These are phyloP conservation scores for Xerocomellus intermedius DNA, from an alignment of 768 basidiomycete genomes.

Conservation along the genomic window DNA sequence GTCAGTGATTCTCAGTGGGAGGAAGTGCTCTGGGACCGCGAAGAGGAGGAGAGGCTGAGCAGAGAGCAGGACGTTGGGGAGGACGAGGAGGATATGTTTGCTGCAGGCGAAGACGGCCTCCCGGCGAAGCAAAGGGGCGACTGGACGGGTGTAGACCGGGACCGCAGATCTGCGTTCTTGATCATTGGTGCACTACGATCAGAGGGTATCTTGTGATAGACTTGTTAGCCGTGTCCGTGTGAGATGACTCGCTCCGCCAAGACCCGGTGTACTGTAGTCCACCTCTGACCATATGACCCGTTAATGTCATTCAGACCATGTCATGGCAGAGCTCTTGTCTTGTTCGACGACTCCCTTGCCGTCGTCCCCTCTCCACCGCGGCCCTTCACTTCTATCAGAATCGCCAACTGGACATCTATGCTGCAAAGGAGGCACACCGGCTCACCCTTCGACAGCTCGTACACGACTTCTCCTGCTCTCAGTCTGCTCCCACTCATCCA, in stretches of 20 bases:
- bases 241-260: background rate
- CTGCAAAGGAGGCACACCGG: slow-evolving; percentile 66
- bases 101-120: slow-evolving; percentile 56
- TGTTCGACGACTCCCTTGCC: slow-evolving; percentile 2
- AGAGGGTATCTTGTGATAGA: slow-evolving; percentile 58
- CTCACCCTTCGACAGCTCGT: slow-evolving; percentile 81
- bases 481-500: background rate
- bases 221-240: background rate
- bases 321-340: slow-evolving; percentile 19
- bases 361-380: slow-evolving; percentile 36
- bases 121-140: slow-evolving; percentile 53
- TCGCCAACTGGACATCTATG: slow-evolving; percentile 77
- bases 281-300: slow-evolving; percentile 1
- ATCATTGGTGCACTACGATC: slow-evolving; percentile 74
- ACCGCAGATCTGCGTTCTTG: slow-evolving; percentile 74
- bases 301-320: slow-evolving; percentile 17
- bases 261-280: background rate
- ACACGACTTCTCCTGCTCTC: slow-evolving; percentile 18
- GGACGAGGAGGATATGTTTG: slow-evolving; percentile 55
- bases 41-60: slow-evolving; percentile 50
- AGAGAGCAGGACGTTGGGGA: slow-evolving; percentile 20
- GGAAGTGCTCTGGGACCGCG: slow-evolving; percentile 74
- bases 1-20: slow-evolving; percentile 80
- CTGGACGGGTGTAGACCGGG: slow-evolving; percentile 77
- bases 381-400: slow-evolving; percentile 77